Evolutionary conservation across 1,139 yeast genomes (phyloP).

Genomic region (Pichia sp.): DNA sequence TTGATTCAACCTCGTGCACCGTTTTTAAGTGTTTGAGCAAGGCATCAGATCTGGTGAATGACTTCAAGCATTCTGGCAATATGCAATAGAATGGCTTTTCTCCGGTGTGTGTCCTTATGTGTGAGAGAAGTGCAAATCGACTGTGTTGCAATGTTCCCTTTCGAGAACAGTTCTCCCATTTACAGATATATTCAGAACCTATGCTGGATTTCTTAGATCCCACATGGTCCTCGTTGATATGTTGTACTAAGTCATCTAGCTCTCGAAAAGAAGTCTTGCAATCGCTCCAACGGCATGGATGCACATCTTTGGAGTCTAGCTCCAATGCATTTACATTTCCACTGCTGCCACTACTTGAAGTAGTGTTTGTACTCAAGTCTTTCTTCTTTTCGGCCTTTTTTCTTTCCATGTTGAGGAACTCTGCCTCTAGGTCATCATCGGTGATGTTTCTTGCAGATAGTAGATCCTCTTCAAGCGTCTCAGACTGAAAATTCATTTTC

Average conservation of each 20-base stretch:
- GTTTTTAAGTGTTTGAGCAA: slow-evolving; percentile 61
- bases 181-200: slow-evolving; percentile 46
- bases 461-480: slow-evolving; percentile 2
- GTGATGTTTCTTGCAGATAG: slow-evolving; percentile 10
- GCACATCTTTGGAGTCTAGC: slow-evolving; percentile 7
- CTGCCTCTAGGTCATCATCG: slow-evolving; percentile 17
- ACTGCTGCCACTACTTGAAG: background rate
- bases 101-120: slow-evolving; percentile 63
- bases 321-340: background rate
- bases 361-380: background rate
- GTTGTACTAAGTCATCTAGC: slow-evolving; percentile 36
- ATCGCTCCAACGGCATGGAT: slow-evolving; percentile 37
- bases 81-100: slow-evolving; percentile 67
- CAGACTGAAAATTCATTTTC: slow-evolving; percentile 10
- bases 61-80: slow-evolving; percentile 64
- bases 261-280: slow-evolving; percentile 33
- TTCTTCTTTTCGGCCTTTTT: background rate
- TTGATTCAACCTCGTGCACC: slow-evolving; percentile 50
- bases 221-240: slow-evolving; percentile 38
- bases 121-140: slow-evolving; percentile 57
- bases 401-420: slow-evolving; percentile 16
- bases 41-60: slow-evolving; percentile 58
- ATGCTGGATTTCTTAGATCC: slow-evolving; percentile 19
- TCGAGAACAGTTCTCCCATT: slow-evolving; percentile 59
- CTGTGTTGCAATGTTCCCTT: slow-evolving; percentile 55